Conservation (phyloP, 2,329 filamentous ascomycete species). For the Trichophyton rubrum region DNA sequence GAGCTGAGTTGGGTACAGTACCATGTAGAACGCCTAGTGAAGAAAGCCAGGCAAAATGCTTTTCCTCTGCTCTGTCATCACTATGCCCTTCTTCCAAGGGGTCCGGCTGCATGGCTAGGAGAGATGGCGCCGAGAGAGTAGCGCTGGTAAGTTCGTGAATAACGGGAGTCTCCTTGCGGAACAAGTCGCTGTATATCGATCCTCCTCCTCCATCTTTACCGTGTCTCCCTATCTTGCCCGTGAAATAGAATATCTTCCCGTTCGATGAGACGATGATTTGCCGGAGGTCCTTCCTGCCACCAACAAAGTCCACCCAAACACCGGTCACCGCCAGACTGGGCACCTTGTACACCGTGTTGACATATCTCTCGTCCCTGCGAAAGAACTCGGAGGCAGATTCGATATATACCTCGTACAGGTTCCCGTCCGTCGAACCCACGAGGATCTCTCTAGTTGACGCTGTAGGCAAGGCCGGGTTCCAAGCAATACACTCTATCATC, state of each 20-base stretch:
- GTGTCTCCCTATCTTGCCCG: conserved; percentile 60
- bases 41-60: conserved; percentile 73
- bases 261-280: conserved; percentile 71
- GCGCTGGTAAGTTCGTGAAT: conserved; percentile 57
- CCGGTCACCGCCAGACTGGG: conserved; percentile 75
- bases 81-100: conserved; percentile 48
- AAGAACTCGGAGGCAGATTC: conserved; percentile 94
- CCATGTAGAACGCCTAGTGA: conserved; percentile 80
- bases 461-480: conserved; percentile 87
- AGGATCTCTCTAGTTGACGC: conserved; percentile 91
- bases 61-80: conserved; percentile 39
- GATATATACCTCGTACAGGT: conserved; percentile 88
- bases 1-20: conserved; percentile 49
- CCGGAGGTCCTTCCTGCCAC: conserved; percentile 56
- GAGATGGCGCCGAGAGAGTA: conserved; percentile 48
- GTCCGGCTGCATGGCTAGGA: conserved; percentile 66
- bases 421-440: conserved; percentile 81
- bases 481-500: conserved; percentile 76
- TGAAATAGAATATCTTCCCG: conserved; percentile 64
- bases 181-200: conserved; percentile 75
- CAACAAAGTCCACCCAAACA: conserved; percentile 66
- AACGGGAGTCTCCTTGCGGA: conserved; percentile 72
- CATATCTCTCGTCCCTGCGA: conserved; percentile 82
- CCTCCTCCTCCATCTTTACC: conserved; percentile 67
- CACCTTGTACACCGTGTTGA: conserved; percentile 71